Evolutionary conservation across 441 rosid genomes (phyloP).

Genomic region (Pelargonium australe): DNA sequence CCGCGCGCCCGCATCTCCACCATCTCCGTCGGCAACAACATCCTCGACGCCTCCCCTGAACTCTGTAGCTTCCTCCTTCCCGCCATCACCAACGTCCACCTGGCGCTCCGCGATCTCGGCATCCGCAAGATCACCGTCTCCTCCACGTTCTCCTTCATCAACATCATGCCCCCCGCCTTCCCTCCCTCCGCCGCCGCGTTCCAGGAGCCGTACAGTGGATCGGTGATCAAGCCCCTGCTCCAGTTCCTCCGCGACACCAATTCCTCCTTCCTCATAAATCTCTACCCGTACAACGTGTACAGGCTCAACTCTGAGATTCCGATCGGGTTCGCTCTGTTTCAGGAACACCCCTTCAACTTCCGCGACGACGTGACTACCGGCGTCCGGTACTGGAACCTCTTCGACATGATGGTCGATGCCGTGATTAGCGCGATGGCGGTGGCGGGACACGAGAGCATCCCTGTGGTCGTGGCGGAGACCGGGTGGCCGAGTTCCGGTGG

Average conservation of each 20-base stretch:
- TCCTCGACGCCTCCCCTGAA: conserved; percentile 35
- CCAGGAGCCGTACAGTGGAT: conserved; percentile 51
- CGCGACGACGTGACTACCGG: conserved; percentile 70
- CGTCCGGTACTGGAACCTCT: conserved; percentile 65
- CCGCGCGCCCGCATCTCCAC: conserved; percentile 66
- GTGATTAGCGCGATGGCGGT: conserved; percentile 61
- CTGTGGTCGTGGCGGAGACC: conserved; percentile 66
- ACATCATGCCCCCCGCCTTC: conserved; percentile 52
- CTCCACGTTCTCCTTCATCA: conserved; percentile 74
- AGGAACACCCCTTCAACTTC: conserved; percentile 63
- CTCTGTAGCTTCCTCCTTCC: conserved; percentile 47
- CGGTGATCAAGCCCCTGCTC: conserved; percentile 55
- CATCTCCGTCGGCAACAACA: conserved; percentile 70
- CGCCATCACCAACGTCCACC: conserved; percentile 50
- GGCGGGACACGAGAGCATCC: conserved; percentile 64
- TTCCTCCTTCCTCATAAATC: conserved; percentile 65
- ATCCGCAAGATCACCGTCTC: conserved; percentile 54
- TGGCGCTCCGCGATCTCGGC: conserved; percentile 49
- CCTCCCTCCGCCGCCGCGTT: conserved; percentile 72
- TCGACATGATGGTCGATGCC: conserved; percentile 83
- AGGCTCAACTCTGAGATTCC: conserved; percentile 60
- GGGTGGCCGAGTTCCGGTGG: conserved; percentile 77
- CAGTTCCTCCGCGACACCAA: conserved; percentile 56
- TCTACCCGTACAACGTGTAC: conserved; percentile 71
- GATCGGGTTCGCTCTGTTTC: conserved; percentile 69